Percentiles rank a stretch among this genome's conserved stretches.
These are phyloP conservation scores for Przewalskia tangutica DNA, from an alignment of 257 asterid species.

Conservation along the genomic window DNA sequence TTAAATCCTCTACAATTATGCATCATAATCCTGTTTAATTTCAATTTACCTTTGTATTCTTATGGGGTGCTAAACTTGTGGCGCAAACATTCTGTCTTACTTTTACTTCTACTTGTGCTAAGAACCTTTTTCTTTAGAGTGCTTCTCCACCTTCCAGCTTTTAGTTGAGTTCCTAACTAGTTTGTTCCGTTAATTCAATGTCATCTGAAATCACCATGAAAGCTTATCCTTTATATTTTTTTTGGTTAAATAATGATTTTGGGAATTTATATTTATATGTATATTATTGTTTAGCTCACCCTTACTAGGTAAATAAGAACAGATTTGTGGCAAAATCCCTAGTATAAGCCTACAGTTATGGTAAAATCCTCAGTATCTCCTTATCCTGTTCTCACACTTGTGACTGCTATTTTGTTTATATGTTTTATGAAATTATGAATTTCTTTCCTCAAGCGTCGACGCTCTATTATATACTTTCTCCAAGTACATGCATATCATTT, in stretches of 20 bases:
- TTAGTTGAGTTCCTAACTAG: background rate
- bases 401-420: background rate
- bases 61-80: background rate
- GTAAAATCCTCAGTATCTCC: background rate
- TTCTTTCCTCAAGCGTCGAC: background rate
- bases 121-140: background rate
- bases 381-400: background rate
- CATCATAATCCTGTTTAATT: background rate
- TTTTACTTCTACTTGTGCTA: background rate
- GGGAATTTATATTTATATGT: no score
- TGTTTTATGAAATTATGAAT: background rate
- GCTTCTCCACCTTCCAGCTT: background rate
- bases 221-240: background rate
- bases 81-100: background rate
- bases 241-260: no score
- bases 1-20: background rate
- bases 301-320: background rate
- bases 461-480: background rate
- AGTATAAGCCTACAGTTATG: background rate
- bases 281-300: background rate
- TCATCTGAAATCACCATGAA: background rate
- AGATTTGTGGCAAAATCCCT: background rate
- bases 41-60: background rate
- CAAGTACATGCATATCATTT: background rate
- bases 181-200: background rate